Evolutionary conservation across 345 rosid genomes (phyloP), one percentile per base, ranked within the genome.

Genomic region (Euclidium syriacum): DNA sequence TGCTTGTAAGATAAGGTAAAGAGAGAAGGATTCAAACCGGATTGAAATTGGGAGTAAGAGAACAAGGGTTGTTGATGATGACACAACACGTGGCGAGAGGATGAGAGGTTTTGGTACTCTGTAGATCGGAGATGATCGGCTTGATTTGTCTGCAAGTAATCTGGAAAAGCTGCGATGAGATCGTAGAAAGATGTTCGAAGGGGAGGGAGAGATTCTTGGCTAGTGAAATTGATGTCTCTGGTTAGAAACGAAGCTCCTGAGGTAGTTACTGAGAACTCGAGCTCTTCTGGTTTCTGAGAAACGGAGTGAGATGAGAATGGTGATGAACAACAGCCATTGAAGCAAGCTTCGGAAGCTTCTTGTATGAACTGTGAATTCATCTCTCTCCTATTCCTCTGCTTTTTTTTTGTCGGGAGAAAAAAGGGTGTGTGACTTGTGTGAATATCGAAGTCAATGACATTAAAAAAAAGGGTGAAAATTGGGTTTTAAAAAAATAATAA

Each of bases 131-230:
- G 78, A 67, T 64, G 48, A 23, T 94, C 99, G 3, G 85, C 81
- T 54, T 64, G 74, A 14, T 58, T 75, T 0, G 91, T 87, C 24
- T 70, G 74, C 12, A 67, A 46, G 65, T 77, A 94, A 25, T 49
- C 79, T 3, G 95, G 95, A 43, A 77, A 90, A 18, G 74, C 59
- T 52, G 59, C 58, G 33, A 48, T 65, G 69, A 90, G 83, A 32
- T 64, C 66, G 50, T 79, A 70, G 67, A 78, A 73, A 2, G 96
- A 78, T 58, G 84, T 83, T 0, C 68, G 72, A 12, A 85, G 71
- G 2, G 85, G 67, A 58, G 95, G 96, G 16, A 94, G 82, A 55
- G 97, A 94, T 52, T 94, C 96, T 38, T 80, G 99, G 73, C 87
- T 80, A 3, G 91, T 94, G 82, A 87, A 94, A 3, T 70, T 63